Evolutionary conservation across 1,139 yeast genomes (phyloP).

Genomic region (Candida dubliniensis): DNA sequence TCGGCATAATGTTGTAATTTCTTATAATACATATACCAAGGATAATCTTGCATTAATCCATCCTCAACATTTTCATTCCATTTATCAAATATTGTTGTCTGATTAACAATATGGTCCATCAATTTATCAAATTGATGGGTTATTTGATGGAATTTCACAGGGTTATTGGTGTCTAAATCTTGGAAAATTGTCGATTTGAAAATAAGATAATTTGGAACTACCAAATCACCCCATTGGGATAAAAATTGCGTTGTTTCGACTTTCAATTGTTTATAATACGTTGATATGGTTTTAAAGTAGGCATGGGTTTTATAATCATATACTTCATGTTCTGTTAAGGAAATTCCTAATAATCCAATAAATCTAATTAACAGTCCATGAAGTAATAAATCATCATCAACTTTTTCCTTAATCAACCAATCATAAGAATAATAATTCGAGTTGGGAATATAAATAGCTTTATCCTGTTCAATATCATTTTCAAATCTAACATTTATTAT

Average conservation of each 20-base stretch:
- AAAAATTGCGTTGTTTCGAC: slow-evolving; percentile 15
- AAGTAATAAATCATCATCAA: slow-evolving; percentile 30
- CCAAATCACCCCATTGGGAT: slow-evolving; percentile 22
- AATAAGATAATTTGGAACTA: slow-evolving; percentile 24
- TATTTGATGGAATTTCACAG: slow-evolving; percentile 21
- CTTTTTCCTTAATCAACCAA: slow-evolving; percentile 31
- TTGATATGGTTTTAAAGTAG: slow-evolving; percentile 23
- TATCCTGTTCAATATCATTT: slow-evolving; percentile 30
- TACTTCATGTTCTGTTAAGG: slow-evolving; percentile 46
- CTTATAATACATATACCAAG: slow-evolving; percentile 64
- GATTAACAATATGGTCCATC: slow-evolving; percentile 14
- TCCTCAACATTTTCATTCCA: slow-evolving; percentile 42
- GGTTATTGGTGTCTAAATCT: slow-evolving; percentile 21
- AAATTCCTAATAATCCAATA: slow-evolving; percentile 38
- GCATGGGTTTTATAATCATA: slow-evolving; percentile 29
- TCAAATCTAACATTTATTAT: slow-evolving; percentile 36
- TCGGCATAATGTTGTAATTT: slow-evolving; percentile 60
- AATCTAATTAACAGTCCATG: slow-evolving; percentile 43
- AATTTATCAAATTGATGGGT: slow-evolving; percentile 19
- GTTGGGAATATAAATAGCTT: slow-evolving; percentile 33
- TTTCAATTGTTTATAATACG: slow-evolving; percentile 21
- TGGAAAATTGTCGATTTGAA: slow-evolving; percentile 22
- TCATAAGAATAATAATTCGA: slow-evolving; percentile 37
- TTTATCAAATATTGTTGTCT: slow-evolving; percentile 32
- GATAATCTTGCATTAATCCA: slow-evolving; percentile 57